Evolutionary conservation across 306 rosid genomes (phyloP).

Genomic region (Senna siamea): DNA sequence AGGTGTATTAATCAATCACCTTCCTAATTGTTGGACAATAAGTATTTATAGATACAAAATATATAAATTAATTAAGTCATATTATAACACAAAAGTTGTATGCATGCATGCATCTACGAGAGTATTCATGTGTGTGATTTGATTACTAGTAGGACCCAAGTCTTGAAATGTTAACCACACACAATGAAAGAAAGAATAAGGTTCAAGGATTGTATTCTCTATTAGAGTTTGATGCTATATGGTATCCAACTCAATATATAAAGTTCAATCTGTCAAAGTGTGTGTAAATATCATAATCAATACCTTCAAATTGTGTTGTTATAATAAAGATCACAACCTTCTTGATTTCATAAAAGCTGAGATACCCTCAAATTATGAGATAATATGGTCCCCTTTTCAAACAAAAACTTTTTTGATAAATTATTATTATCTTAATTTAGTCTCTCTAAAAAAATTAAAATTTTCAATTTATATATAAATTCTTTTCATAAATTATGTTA

Average conservation of each 20-base stretch:
- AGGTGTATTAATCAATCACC: too few relatives aligned
- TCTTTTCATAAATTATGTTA: too few relatives aligned
- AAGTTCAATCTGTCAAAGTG: background rate
- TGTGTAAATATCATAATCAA: background rate
- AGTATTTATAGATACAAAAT: too few relatives aligned
- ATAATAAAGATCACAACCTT: constrained; percentile 35
- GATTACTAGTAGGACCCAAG: constrained; percentile 41
- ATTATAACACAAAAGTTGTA: too few relatives aligned
- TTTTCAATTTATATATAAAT: too few relatives aligned
- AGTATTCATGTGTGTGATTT: constrained; percentile 10
- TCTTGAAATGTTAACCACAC: constrained; percentile 36
- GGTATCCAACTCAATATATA: constrained; percentile 32
- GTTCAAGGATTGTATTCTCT: constrained; percentile 45
- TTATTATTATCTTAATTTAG: too few relatives aligned
- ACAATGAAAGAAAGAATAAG: constrained; percentile 27
- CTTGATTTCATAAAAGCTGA: constrained; percentile 23
- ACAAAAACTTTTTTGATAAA: background rate
- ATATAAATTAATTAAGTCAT: too few relatives aligned
- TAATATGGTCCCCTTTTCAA: constrained; percentile 35
- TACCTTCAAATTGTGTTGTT: constrained; percentile 10
- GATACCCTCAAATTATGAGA: constrained; percentile 28
- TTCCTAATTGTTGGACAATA: too few relatives aligned
- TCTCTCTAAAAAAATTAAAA: too few relatives aligned
- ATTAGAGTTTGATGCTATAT: constrained; percentile 38
- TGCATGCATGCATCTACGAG: too few relatives aligned